Evolutionary conservation across 2,329 filamentous ascomycete genomes (phyloP).

Genomic region (Sarocladium kiliense): DNA sequence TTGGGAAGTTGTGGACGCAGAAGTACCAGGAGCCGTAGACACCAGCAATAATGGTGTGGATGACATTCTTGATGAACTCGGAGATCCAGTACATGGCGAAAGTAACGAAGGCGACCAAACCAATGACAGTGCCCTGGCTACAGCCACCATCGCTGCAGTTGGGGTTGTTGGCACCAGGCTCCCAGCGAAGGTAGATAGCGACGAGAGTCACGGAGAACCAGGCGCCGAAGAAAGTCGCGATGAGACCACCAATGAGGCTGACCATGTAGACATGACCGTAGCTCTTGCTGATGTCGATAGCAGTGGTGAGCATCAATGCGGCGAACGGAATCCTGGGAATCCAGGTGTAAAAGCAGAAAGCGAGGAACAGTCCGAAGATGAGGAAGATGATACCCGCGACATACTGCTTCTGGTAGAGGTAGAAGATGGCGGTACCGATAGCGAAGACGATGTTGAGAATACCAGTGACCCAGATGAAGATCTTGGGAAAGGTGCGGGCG

Average conservation of each 20-base stretch:
- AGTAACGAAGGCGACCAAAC: conserved; percentile 78
- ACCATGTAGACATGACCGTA: conserved; percentile 85
- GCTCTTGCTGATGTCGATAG: conserved; percentile 77
- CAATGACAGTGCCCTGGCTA: conserved; percentile 72
- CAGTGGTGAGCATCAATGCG: conserved; percentile 80
- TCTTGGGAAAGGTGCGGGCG: conserved; percentile 75
- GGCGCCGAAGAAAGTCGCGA: conserved; percentile 70
- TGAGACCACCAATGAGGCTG: conserved; percentile 74
- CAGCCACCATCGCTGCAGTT: conserved; percentile 58
- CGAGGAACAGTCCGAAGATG: conserved; percentile 67
- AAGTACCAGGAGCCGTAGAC: conserved; percentile 96
- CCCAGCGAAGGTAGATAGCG: conserved; percentile 78
- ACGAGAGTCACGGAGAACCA: conserved; percentile 87
- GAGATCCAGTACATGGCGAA: conserved; percentile 94
- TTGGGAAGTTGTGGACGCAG: conserved; percentile 63
- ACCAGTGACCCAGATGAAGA: conserved; percentile 89
- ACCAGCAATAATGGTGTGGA: conserved; percentile 81
- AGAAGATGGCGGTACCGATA: conserved; percentile 82
- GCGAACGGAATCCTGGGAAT: conserved; percentile 87
- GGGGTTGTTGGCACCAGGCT: conserved; percentile 53
- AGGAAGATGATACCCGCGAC: conserved; percentile 84
- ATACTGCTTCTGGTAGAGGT: conserved; percentile 71
- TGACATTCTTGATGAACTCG: conserved; percentile 90
- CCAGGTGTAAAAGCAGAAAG: conserved; percentile 84
- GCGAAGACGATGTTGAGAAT: conserved; percentile 83